Evolutionary conservation across 257 asterid genomes (phyloP).

Genomic region (Jacaranda copaia): DNA sequence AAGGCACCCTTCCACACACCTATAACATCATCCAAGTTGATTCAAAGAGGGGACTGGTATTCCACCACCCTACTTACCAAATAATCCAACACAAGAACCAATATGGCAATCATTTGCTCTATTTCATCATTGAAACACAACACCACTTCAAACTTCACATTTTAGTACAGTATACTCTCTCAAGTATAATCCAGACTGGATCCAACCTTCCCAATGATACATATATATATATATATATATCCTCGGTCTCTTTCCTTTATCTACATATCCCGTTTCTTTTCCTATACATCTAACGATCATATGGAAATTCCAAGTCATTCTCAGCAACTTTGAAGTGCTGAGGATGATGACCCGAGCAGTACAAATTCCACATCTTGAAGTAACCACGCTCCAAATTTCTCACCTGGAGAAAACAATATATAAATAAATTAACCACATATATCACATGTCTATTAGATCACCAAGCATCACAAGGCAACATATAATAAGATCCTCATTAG

Average conservation of each 20-base stretch:
- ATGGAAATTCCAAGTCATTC: conserved; percentile 72
- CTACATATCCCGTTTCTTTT: conserved; percentile 51
- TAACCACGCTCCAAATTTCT: conserved; percentile 86
- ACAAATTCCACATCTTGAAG: conserved; percentile 94
- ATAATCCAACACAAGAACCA: no score
- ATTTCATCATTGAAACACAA: no score
- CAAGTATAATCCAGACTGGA: no score
- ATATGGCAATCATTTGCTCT: no score
- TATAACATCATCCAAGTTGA: no score
- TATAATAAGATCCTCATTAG: neutral
- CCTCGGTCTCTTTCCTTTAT: conserved; percentile 45
- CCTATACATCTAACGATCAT: conserved; percentile 52
- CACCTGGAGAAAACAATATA: conserved; percentile 54
- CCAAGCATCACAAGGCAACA: neutral
- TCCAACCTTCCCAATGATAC: no score
- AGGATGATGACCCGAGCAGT: conserved; percentile 89
- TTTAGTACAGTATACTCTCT: no score
- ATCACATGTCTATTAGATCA: no score
- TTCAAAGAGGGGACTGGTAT: no score
- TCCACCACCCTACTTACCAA: no score
- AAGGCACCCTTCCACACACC: no score
- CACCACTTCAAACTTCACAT: no score
- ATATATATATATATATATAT: neutral
- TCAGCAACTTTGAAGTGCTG: conserved; percentile 87
- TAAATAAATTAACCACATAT: neutral